Base-by-base conservation (phyloP, 1,284 basidiomycete species). In the Xerocomus nothofagi region DNA sequence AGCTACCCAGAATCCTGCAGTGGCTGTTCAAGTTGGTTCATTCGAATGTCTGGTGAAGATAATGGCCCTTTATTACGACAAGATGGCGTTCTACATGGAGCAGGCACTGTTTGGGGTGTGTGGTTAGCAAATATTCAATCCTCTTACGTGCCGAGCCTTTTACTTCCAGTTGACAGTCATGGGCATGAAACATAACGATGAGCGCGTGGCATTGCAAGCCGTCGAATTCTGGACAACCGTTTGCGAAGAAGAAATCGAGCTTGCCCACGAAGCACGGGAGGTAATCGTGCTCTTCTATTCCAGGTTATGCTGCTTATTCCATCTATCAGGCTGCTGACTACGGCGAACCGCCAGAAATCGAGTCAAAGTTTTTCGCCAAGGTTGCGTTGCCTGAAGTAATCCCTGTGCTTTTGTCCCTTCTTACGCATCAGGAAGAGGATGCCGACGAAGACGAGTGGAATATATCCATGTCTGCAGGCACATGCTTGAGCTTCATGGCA, bases 181-280 rank as follows among this genome's bases (percentile, higher is more conserved):
- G 66, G 97, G 97, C 45, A 99, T 99, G 97, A 92, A 93, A 69
- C 89, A 97, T 63, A 71, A 74, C 15, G 94, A 99, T 61, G 93
- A 97, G 63, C 78, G 84, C 14, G 96, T 99, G 18, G 93, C 93
- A 0, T 74, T 98, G 32, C 96, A 99, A 71, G 97, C 97, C 17
- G 90, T 99, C 56, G 96, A 99, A 67, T 99, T 99, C 73, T 99
- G 97, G 96, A 94, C 94, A 4, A 98, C 96, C 5, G 96, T 99
- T 7, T 98, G 95, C 65, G 96, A 99, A 68, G 93, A 98, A 69
- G 96, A 99, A 71, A 88, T 93, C 39, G 94, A 98, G 56, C 75
- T 98, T 49, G 85, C 87, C n/a, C 81, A 93, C 57, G 94, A 98
- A 67, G 89, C 91, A 1, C 86, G 91, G 57, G 95, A 98, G 76